A percentile compares a stretch with the other conserved stretches of the same genome.
Conservation (phyloP, 257 asterid genomes). For the Solanum pinnatisectum region DNA sequence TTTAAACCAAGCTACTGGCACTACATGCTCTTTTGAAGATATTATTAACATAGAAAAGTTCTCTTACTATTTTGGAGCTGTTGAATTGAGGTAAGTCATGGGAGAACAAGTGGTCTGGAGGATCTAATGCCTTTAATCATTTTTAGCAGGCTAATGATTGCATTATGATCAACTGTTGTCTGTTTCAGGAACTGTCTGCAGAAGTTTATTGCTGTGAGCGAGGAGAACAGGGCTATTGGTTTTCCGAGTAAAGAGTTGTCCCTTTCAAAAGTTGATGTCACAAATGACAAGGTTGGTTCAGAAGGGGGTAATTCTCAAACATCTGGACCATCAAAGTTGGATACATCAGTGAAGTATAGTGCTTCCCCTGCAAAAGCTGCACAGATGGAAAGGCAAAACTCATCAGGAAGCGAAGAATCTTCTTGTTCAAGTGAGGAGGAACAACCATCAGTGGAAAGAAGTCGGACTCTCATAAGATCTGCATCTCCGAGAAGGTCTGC, state of each 20-base stretch:
- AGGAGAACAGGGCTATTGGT: conserved; percentile 14
- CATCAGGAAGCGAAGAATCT: conserved; percentile 62
- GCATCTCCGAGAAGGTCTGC: conserved; percentile 96
- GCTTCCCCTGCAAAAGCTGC: conserved; percentile 95
- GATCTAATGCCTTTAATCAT: not conserved
- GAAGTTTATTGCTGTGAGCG: conserved; percentile 38
- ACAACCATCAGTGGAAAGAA: conserved; percentile 55
- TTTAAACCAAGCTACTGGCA: conserved; percentile 53
- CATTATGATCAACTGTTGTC: not conserved
- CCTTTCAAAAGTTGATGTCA: not conserved
- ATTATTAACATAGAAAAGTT: conserved; percentile 48
- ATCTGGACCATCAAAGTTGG: conserved; percentile 22
- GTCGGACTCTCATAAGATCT: conserved; percentile 60
- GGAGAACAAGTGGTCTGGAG: not conserved
- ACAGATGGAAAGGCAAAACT: conserved; percentile 68
- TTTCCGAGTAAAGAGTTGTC: conserved; percentile 13
- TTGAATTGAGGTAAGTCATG: conserved; percentile 55
- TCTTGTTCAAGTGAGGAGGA: conserved; percentile 80
- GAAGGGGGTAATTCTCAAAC: conserved; percentile 21
- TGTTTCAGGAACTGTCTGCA: conserved; percentile 56
- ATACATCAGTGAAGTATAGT: conserved; percentile 46
- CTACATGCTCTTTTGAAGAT: conserved; percentile 48
- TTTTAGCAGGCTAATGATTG: not conserved
- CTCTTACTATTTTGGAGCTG: conserved; percentile 65
- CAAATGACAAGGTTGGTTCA: conserved; percentile 12